These are phyloP conservation scores for Antrodiella citrinella DNA, from an alignment of 768 basidiomycete species.

Conservation along the genomic window DNA sequence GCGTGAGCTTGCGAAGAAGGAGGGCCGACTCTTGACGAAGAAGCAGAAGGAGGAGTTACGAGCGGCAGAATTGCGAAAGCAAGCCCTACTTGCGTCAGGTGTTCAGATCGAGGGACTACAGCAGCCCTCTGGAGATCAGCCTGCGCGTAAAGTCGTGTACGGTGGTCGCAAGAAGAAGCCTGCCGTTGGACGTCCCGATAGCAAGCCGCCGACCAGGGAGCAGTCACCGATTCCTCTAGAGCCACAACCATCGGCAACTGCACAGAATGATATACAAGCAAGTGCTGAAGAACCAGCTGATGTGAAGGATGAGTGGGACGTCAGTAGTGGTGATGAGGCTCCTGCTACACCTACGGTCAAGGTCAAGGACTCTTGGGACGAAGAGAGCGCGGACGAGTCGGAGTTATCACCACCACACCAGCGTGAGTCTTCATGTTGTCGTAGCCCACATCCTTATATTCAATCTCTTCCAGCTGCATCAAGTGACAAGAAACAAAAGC, in stretches of 20 bases:
- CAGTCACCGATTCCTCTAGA: slow-evolving; percentile 17
- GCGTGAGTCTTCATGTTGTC: not conserved
- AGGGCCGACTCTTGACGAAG: slow-evolving; percentile 91
- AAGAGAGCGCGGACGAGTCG: slow-evolving; percentile 48
- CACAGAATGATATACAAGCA: slow-evolving; percentile 24
- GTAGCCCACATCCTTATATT: not conserved
- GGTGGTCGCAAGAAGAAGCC: slow-evolving; percentile 75
- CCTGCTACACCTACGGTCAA: slow-evolving; percentile 18
- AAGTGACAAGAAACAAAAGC: slow-evolving; percentile 4
- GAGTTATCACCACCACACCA: slow-evolving; percentile 11
- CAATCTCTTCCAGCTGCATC: slow-evolving; percentile 6
- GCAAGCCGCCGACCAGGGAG: slow-evolving; percentile 19
- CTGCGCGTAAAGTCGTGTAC: slow-evolving; percentile 73
- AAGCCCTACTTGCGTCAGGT: slow-evolving; percentile 85
- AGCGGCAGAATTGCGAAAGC: slow-evolving; percentile 82
- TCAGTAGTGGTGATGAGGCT: slow-evolving; percentile 34
- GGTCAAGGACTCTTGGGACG: slow-evolving; percentile 53
- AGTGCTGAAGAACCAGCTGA: slow-evolving; percentile 18
- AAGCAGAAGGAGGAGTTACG: slow-evolving; percentile 94
- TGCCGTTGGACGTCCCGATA: slow-evolving; percentile 3
- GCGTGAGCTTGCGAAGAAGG: slow-evolving; percentile 84
- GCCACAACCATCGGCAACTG: slow-evolving; percentile 24
- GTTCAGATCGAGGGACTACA: slow-evolving; percentile 88
- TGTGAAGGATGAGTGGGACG: slow-evolving; percentile 47
- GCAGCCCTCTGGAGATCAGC: slow-evolving; percentile 36